Conservation (phyloP, 768 basidiomycete genomes). For the Holtermanniella nyarrowii region DNA sequence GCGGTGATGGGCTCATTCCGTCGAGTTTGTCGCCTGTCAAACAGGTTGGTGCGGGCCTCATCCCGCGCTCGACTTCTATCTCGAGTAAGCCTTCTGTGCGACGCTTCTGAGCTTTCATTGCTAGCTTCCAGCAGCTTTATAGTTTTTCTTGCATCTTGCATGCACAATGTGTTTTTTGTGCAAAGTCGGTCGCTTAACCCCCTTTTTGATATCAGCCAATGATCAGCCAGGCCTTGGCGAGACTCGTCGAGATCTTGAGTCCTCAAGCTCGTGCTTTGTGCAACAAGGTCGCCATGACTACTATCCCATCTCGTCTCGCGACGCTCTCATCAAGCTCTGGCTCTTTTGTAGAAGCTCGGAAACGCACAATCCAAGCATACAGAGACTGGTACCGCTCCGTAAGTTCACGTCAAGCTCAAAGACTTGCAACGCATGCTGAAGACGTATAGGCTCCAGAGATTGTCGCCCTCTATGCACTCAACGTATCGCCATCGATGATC, state of each 20-base stretch:
- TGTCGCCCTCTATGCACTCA: conserved; percentile 66
- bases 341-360: conserved; percentile 51
- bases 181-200: neutral
- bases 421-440: neutral
- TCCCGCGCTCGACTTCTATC: conserved; percentile 28
- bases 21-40: conserved; percentile 24
- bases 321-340: conserved; percentile 54
- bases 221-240: too few relatives aligned
- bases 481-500: conserved; percentile 63
- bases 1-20: conserved; percentile 32
- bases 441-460: conserved; percentile 75
- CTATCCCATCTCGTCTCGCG: conserved; percentile 83
- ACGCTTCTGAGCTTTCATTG: neutral
- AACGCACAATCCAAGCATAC: conserved; percentile 66
- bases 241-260: too few relatives aligned
- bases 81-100: conserved; percentile 1
- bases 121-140: too few relatives aligned
- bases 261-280: too few relatives aligned
- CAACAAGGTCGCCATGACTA: conserved; percentile 49
- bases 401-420: conserved; percentile 33
- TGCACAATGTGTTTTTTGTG: too few relatives aligned
- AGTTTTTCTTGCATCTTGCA: too few relatives aligned
- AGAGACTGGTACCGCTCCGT: conserved; percentile 89
- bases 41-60: conserved; percentile 14
- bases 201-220: too few relatives aligned